Conservation (phyloP, 352 stramenopile species). For the Ophiocytium majus region DNA sequence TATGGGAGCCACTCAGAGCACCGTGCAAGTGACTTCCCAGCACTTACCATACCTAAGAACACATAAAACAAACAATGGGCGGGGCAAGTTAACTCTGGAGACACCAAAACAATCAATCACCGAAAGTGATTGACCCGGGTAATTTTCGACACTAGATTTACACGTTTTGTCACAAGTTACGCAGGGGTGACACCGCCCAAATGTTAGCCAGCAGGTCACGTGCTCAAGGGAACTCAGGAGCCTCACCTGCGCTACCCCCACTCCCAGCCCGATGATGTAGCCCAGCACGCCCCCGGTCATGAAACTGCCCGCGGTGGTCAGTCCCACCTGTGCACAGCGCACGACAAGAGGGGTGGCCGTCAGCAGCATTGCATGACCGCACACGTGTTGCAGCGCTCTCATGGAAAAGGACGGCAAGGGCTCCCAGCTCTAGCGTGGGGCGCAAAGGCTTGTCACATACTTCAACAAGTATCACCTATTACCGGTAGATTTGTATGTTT, state of each 20-base stretch:
- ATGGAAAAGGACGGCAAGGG: background rate
- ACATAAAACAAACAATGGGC: too few species aligned
- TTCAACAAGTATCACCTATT: background rate
- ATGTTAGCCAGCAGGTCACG: too few species aligned
- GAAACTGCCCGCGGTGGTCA: background rate
- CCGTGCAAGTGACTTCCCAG: too few species aligned
- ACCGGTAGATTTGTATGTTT: background rate
- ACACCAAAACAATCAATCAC: too few species aligned
- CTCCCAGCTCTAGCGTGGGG: background rate
- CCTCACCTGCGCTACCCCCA: background rate
- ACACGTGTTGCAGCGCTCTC: background rate
- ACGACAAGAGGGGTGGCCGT: background rate
- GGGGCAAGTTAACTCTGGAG: too few species aligned
- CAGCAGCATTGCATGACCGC: background rate
- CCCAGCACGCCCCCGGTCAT: background rate
- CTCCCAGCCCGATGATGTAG: background rate
- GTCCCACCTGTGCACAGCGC: background rate
- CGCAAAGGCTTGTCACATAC: background rate
- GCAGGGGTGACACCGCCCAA: too few species aligned
- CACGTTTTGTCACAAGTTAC: too few species aligned
- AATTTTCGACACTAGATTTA: too few species aligned
- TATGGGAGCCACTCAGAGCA: too few species aligned
- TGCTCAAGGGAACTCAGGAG: too few species aligned
- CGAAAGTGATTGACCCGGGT: too few species aligned
- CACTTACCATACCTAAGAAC: too few species aligned